Evolutionary conservation across 208 protist species (phyloP), one percentile per base, ranked within the genome.

Genomic region (Trypanosomatidae sp.): DNA sequence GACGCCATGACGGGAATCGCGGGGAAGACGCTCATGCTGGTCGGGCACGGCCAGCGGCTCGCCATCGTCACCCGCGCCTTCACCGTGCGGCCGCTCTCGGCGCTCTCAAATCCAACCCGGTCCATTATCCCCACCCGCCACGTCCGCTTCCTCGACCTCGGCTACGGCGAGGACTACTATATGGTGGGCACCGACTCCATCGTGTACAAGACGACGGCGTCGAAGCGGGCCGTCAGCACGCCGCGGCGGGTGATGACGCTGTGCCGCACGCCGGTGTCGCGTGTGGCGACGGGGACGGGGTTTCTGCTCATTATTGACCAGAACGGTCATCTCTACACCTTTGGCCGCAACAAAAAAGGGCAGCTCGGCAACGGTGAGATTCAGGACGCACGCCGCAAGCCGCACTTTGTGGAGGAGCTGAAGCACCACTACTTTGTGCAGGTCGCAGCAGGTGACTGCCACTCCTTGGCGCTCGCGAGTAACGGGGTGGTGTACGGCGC

Each of bases 281-380:
- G 90, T 56, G 76, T 97, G n/a, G 83, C 90, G 13, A 88, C 87
- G 62, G 92, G 92, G 52, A 89, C 74, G 25, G 82, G 86, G 19
- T 97, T 97, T 76, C 62, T 92, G 58, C 77, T 95, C 44, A 82
- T 95, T 56, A 94, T 97, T 65, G 90, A 97, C 81, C 84, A 95
- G 74, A 92, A 87, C 80, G 92, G 92, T 17, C 88, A 92, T n/a
- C 83, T 97, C 33, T 87, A 86, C 69, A 87, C 89, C 28, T 70
- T 92, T 25, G 92, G 92, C 5, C 74, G 85, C n/a, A 97, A 97
- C 85, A 87, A 86, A 50, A 91, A 91, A 62, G 92, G 92, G 0
- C 92, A 97, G 82, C 85, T 97, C 36, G 92, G 92, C 46, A 92
- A 91, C 78, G 89, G 89, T 25, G 77, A 88, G 52, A 75, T 83